phyloP scores from a whole-genome alignment of 1,139 yeast species.

The Casaregolazyma suthepensis region DNA sequence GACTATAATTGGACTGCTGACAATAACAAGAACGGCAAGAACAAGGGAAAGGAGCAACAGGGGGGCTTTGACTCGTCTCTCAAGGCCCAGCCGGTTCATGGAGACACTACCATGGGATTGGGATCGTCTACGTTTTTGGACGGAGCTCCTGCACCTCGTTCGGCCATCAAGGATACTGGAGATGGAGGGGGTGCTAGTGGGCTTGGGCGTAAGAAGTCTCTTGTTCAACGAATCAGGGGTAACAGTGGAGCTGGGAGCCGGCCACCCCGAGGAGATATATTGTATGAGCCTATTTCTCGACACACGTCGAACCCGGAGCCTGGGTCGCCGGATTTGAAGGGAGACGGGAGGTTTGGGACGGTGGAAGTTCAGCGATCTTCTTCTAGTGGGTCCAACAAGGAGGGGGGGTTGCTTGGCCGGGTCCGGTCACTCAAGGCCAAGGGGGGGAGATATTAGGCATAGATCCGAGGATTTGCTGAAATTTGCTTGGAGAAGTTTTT shows the following conservation, averaged over 20 bases:
- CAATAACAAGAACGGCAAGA: conserved; percentile 3
- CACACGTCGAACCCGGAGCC: conserved; percentile 16
- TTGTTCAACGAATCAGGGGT: conserved; percentile 57
- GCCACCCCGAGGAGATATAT: conserved; percentile 14
- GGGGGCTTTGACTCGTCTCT: conserved; percentile 55
- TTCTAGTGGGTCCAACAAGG: conserved; percentile 3
- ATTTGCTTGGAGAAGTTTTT: too few relatives aligned
- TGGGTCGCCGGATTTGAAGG: conserved; percentile 1
- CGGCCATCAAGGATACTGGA: conserved; percentile 38
- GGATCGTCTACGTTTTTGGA: conserved; percentile 90
- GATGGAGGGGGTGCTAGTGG: conserved; percentile 23
- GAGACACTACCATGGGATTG: conserved; percentile 75
- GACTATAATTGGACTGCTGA: conserved; percentile 16
- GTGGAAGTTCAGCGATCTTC: neutral
- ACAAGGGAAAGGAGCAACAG: neutral
- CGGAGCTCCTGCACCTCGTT: conserved; percentile 88
- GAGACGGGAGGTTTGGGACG: neutral
- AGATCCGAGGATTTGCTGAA: too few relatives aligned
- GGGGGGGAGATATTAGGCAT: conserved; percentile 3
- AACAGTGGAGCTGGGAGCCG: conserved; percentile 16
- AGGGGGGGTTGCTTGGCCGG: conserved; percentile 59
- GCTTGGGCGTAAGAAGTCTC: conserved; percentile 53
- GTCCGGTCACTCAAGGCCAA: conserved; percentile 69
- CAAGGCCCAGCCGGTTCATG: conserved; percentile 73
- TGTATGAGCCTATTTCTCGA: conserved; percentile 13